Evolutionary conservation across 768 basidiomycete genomes (phyloP).

Genomic region (Leccinum broughii): DNA sequence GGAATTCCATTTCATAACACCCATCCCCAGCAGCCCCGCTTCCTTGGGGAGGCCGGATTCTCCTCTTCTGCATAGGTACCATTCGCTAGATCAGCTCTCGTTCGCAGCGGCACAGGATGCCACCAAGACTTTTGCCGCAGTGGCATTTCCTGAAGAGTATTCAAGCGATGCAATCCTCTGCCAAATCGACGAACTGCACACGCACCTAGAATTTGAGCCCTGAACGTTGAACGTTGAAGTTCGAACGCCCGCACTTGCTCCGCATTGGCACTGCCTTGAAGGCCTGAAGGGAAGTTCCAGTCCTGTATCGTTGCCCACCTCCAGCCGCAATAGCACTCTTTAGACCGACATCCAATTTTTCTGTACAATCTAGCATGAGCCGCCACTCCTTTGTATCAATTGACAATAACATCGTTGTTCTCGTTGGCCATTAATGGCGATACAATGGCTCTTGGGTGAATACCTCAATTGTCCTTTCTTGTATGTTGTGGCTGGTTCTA

Average conservation of each 20-base stretch:
- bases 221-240: slow-evolving; percentile 6
- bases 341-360: not conserved
- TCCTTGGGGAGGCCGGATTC: slow-evolving; percentile 21
- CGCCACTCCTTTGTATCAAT: slow-evolving; percentile 11
- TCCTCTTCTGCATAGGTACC: slow-evolving; percentile 22
- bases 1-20: slow-evolving; percentile 24
- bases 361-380: slow-evolving; percentile 4
- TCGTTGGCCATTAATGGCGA: not conserved
- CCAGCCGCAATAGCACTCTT: slow-evolving; percentile 1
- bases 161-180: slow-evolving; percentile 2
- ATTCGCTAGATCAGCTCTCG: slow-evolving; percentile 23
- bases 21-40: slow-evolving; percentile 20
- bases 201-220: slow-evolving; percentile 17
- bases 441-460: slow-evolving; percentile 10
- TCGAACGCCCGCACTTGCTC: slow-evolving; percentile 4
- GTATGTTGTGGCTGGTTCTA: slow-evolving; percentile 7
- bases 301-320: not conserved
- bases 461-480: slow-evolving; percentile 13
- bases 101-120: slow-evolving; percentile 3
- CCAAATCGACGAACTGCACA: slow-evolving; percentile 27
- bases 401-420: slow-evolving; percentile 9
- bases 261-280: not conserved
- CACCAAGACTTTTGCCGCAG: not conserved
- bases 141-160: slow-evolving; percentile 1
- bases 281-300: not conserved